Percentiles rank a stretch among this genome's conserved stretches.
These are phyloP conservation scores for Brettanomyces custersianus DNA, from an alignment of 805 yeast species.

Conservation along the genomic window DNA sequence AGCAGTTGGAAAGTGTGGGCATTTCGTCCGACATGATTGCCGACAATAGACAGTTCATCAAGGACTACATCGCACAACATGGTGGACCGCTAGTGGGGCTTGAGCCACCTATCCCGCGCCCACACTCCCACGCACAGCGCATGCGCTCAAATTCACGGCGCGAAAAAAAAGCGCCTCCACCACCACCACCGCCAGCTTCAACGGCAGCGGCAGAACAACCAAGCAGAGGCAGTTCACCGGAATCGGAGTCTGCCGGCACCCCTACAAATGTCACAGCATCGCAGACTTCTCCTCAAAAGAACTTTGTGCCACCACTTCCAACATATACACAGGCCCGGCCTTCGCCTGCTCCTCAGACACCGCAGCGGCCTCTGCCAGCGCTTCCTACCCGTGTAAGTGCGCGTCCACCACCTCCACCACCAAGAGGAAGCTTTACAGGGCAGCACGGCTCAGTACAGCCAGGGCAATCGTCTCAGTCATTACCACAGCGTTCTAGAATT, in stretches of 20 bases:
- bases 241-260: constrained; percentile 9
- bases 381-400: constrained; percentile 4
- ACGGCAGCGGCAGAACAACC: constrained; percentile 11
- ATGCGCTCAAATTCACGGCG: too few species aligned
- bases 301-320: constrained; percentile 1
- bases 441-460: too few species aligned
- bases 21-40: constrained; percentile 85
- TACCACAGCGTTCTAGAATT: constrained; percentile 9
- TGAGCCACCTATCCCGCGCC: constrained; percentile 78
- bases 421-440: constrained; percentile 14
- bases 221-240: not conserved
- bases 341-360: constrained; percentile 9
- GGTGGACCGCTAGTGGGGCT: constrained; percentile 77
- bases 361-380: constrained; percentile 5
- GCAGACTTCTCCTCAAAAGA: constrained; percentile 6
- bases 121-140: constrained; percentile 30
- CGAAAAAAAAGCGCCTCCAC: constrained; percentile 30
- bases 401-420: constrained; percentile 19
- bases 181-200: constrained; percentile 30
- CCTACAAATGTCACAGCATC: constrained; percentile 8
- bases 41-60: constrained; percentile 74
- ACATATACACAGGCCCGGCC: constrained; percentile 12
- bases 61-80: constrained; percentile 62
- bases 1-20: constrained; percentile 68
- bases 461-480: constrained; percentile 12